Base-by-base conservation (phyloP, 805 yeast genomes). In the Isabelozyma gotoi region DNA sequence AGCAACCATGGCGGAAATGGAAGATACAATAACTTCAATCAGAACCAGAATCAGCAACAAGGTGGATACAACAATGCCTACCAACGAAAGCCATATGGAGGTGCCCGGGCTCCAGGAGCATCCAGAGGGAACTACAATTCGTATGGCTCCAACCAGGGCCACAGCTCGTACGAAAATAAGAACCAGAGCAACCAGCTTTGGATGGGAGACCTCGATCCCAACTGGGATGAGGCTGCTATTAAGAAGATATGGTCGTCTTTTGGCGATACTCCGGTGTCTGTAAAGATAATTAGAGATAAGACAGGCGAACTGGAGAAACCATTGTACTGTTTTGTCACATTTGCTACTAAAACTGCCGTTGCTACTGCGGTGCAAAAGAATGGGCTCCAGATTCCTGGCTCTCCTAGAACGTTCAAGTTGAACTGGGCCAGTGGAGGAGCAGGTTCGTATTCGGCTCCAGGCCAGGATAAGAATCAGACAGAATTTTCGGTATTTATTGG, bases 161-260 rank as follows among this genome's bases (percentile, higher is more conserved):
- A 32, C 11, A 21, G 11, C n/a, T 15, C 15, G 4, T 15, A 21
- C 45, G 39, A 39, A 41, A 19, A 40, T 11, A 37, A 41, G n/a
- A 43, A 35, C 15, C 41, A 41, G 15, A 52, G 58, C 18, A 66
- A 65, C 33, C 82, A 78, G 50, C 57, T 86, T 39, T 86, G 91
- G 85, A 91, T 90, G 96, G 97, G 97, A 17, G 97, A 88, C 55
- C 67, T 90, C 36, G 96, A 89, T 52, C 87, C 87, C 7, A 71
- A 78, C 60, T 87, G 96, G 90, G 88, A 85, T 47, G 97, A 90
- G 59, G 61, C 68, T 33, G 68, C 77, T 10, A 76, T 91, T 41
- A 73, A 73, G 39, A 77, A 78, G 45, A 77, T 90, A 37, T 90
- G 96, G 97, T 60, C 74, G 3, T 55, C 74, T 18, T 65, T 84